Evolutionary conservation across 208 protist species (phyloP).

Genomic region (Trichomonas tenax): DNA sequence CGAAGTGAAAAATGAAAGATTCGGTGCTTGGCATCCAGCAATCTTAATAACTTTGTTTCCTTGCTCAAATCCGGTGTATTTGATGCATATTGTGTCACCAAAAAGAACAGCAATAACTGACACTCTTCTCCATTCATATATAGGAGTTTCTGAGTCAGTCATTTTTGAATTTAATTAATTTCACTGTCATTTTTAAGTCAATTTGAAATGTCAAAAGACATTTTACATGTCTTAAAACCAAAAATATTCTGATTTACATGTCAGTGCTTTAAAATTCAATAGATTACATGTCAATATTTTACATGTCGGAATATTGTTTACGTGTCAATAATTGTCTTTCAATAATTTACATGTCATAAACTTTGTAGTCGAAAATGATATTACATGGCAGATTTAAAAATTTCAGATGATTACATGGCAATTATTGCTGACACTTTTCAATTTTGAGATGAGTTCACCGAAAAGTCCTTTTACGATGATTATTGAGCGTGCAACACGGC

Average conservation of each 20-base stretch:
- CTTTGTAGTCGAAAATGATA: no score
- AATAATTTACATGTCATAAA: no score
- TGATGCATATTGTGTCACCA: background rate
- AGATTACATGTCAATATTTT: no score
- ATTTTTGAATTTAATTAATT: background rate
- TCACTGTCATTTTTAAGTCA: background rate
- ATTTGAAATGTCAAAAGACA: no score
- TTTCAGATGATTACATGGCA: no score
- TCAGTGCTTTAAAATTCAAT: no score
- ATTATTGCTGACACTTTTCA: no score
- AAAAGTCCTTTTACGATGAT: background rate
- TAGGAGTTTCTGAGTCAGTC: background rate
- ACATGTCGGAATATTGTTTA: no score
- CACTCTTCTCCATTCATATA: background rate
- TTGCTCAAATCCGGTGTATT: background rate
- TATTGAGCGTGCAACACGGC: background rate
- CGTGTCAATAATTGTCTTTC: no score
- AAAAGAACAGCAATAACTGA: background rate
- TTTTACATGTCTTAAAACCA: no score
- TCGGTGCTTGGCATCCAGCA: background rate
- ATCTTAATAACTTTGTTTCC: background rate
- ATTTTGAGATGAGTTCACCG: background rate
- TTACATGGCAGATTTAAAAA: no score
- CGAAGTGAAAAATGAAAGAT: background rate
- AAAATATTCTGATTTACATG: no score